Evolutionary conservation across 2,329 filamentous ascomycete genomes (phyloP).

Genomic region (Colletotrichum melonis): DNA sequence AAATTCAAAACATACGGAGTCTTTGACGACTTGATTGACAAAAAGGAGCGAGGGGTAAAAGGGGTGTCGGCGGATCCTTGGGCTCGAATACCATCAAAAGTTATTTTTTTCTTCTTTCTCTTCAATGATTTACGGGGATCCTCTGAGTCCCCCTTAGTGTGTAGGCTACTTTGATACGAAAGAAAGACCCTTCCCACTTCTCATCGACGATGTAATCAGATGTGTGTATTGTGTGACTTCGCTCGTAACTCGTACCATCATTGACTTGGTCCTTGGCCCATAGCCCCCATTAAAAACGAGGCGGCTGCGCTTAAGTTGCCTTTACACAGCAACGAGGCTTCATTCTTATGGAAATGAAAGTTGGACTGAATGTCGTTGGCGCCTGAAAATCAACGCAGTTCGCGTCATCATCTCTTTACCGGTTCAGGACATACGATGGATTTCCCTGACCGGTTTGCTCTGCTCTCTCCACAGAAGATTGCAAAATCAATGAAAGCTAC

Average conservation of each 20-base stretch:
- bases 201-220: background rate
- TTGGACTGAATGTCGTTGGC: too few relatives aligned
- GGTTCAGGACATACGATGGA: too few relatives aligned
- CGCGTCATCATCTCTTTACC: background rate
- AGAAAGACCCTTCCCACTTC: slow-evolving; percentile 13
- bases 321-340: too few relatives aligned
- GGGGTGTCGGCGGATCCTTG: slow-evolving; percentile 18
- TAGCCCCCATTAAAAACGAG: background rate
- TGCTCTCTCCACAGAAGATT: too few relatives aligned
- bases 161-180: slow-evolving; percentile 20
- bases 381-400: too few relatives aligned
- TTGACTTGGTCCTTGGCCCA: background rate
- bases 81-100: slow-evolving; percentile 35
- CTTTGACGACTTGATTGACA: slow-evolving; percentile 13
- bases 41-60: background rate
- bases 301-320: too few relatives aligned
- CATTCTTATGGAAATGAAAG: too few relatives aligned
- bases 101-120: slow-evolving; percentile 10
- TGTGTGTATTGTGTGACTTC: background rate
- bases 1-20: slow-evolving; percentile 13
- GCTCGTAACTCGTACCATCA: background rate
- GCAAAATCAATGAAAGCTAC: too few relatives aligned
- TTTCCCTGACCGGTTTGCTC: too few relatives aligned
- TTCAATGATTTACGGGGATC: slow-evolving; percentile 6
- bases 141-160: background rate